phyloP scores from a whole-genome alignment of 768 basidiomycete genomes.

The Coprinellus micaceus region DNA sequence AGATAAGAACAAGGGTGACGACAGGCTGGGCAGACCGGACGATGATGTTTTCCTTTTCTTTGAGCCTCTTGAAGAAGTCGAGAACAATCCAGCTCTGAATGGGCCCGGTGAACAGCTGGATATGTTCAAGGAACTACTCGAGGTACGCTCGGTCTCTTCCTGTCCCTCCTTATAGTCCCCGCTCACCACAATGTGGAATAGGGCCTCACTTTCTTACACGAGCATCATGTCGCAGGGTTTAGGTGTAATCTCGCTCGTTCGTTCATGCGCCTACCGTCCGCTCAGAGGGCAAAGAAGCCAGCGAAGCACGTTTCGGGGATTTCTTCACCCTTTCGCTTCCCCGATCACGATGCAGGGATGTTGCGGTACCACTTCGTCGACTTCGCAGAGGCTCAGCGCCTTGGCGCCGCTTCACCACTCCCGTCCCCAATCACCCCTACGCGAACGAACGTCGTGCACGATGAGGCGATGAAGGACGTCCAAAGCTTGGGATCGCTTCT shows the following conservation, averaged over 20 bases:
- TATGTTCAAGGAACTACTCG: conserved; percentile 1
- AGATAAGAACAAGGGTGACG: neutral
- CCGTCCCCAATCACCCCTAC: neutral
- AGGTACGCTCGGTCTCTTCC: neutral
- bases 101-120: neutral
- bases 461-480: neutral
- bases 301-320: too few relatives aligned
- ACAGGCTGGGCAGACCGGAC: neutral
- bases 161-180: neutral
- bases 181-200: neutral
- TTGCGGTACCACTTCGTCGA: neutral
- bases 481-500: neutral
- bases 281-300: neutral
- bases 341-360: neutral
- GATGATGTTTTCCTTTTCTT: conserved; percentile 1
- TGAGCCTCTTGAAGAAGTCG: neutral
- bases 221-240: neutral
- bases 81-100: neutral
- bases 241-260: neutral
- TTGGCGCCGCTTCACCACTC: neutral
- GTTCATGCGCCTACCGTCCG: conserved; percentile 1
- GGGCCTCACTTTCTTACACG: neutral
- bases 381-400: neutral
- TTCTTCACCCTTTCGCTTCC: neutral
- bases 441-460: too few relatives aligned